Percentiles rank a stretch among this genome's conserved stretches.
Conservation (phyloP, 1,284 basidiomycete genomes). For the Somion occarium region DNA sequence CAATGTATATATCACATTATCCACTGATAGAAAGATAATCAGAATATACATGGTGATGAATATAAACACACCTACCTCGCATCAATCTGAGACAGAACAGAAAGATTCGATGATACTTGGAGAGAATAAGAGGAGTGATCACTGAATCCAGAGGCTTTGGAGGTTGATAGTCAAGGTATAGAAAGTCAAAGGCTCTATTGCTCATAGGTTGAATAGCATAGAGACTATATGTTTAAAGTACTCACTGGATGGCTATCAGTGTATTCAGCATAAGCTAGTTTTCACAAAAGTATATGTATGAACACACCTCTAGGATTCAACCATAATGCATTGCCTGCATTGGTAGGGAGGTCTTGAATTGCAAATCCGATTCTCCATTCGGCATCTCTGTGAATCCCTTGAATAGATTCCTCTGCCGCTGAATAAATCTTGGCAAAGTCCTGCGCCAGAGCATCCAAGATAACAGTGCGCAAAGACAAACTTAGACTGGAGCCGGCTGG, state of each 20-base stretch:
- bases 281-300: no score
- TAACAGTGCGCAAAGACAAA: slow-evolving; percentile 74
- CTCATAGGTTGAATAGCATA: slow-evolving; percentile 2
- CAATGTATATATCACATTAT: slow-evolving; percentile 66
- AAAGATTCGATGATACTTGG: slow-evolving; percentile 83
- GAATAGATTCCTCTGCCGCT: slow-evolving; percentile 18
- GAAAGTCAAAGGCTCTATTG: slow-evolving; percentile 75
- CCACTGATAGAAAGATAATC: slow-evolving; percentile 40
- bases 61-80: slow-evolving; percentile 47
- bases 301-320: slow-evolving; percentile 68
- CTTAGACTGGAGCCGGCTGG: slow-evolving; percentile 81
- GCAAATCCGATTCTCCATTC: slow-evolving; percentile 81
- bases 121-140: slow-evolving; percentile 63
- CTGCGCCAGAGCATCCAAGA: slow-evolving; percentile 54
- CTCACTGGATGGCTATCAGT: slow-evolving; percentile 62
- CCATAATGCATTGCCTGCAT: slow-evolving; percentile 67
- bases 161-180: slow-evolving; percentile 83
- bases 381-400: slow-evolving; percentile 40
- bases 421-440: slow-evolving; percentile 21
- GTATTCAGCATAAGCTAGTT: no score
- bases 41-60: neutral
- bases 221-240: slow-evolving; percentile 3
- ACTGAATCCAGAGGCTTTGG: slow-evolving; percentile 67
- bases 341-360: slow-evolving; percentile 64
- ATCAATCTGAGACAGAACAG: slow-evolving; percentile 72